phyloP scores from a whole-genome alignment of 108 stramenopile species.

The Aurantiochytrium sp. region DNA sequence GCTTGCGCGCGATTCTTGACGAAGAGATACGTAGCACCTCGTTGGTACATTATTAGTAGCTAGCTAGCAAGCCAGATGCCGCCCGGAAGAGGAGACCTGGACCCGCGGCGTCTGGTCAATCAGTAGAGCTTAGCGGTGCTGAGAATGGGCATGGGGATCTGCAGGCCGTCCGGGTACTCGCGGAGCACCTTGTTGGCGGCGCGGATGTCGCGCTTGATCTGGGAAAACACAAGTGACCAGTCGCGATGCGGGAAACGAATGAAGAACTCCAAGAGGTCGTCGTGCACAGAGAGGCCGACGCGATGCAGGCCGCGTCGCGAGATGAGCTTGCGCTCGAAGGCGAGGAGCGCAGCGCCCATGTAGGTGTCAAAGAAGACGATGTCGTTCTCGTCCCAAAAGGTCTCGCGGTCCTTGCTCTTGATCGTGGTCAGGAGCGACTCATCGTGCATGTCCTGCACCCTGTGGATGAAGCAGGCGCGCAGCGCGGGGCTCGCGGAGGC shows the following conservation, averaged over 20 bases:
- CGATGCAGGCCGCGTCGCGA: not conserved
- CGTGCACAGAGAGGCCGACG: not conserved
- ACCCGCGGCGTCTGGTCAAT: not conserved
- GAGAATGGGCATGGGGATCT: not conserved
- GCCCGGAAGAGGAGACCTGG: too few relatives aligned
- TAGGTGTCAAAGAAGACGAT: slow-evolving; percentile 50
- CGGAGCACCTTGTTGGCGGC: not conserved
- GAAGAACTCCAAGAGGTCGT: not conserved
- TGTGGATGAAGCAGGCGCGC: slow-evolving; percentile 44
- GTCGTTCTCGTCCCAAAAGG: slow-evolving; percentile 37
- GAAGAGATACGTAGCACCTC: too few relatives aligned
- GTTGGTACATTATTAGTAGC: too few relatives aligned
- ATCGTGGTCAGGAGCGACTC: not conserved
- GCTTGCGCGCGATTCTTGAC: slow-evolving; percentile 44
- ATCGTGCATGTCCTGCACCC: slow-evolving; percentile 9
- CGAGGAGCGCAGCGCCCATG: slow-evolving; percentile 35
- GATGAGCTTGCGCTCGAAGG: not conserved
- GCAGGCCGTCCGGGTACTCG: not conserved
- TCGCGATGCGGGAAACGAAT: not conserved
- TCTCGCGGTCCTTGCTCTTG: not conserved
- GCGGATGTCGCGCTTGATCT: not conserved
- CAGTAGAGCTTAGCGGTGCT: not conserved
- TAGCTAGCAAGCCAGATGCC: too few relatives aligned
- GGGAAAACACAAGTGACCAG: not conserved
- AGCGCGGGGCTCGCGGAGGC: not conserved